Conservation (phyloP, 805 yeast species). For the Diddensiella caesifluorescens region DNA sequence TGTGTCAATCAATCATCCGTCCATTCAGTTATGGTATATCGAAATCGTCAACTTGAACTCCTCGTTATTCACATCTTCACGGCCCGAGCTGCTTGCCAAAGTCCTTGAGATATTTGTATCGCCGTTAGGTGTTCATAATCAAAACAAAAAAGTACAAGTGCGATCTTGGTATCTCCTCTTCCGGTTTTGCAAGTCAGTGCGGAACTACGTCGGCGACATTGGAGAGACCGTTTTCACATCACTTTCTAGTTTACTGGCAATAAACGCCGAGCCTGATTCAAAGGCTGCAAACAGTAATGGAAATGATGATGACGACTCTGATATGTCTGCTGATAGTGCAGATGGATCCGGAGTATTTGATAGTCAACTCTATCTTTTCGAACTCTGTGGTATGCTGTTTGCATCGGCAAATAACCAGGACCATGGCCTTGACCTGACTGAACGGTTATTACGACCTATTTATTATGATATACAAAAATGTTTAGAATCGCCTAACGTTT, state of each 20-base stretch:
- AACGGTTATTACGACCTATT: conserved; percentile 66
- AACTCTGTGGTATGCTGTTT: conserved; percentile 75
- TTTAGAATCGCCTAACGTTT: conserved; percentile 10
- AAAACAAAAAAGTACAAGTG: conserved; percentile 63
- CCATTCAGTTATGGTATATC: conserved; percentile 74
- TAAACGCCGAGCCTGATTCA: conserved; percentile 52
- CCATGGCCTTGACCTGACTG: conserved; percentile 44
- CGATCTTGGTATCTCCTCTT: conserved; percentile 89
- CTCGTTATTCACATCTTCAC: conserved; percentile 43
- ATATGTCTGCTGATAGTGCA: conserved; percentile 47
- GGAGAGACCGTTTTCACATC: conserved; percentile 55
- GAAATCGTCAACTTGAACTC: conserved; percentile 81
- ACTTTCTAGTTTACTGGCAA: conserved; percentile 52
- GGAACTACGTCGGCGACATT: conserved; percentile 53
- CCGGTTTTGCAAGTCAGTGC: conserved; percentile 72
- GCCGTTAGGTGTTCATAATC: conserved; percentile 74
- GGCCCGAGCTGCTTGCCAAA: conserved; percentile 43
- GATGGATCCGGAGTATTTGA: conserved; percentile 56
- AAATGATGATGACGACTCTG: conserved; percentile 29
- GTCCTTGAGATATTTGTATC: conserved; percentile 75
- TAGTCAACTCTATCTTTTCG: conserved; percentile 77
- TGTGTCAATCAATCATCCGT: conserved; percentile 60
- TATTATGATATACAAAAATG: conserved; percentile 66
- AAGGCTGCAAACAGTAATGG: conserved; percentile 28
- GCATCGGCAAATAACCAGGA: conserved; percentile 44